A percentile compares a stretch with the other conserved stretches of the same genome.
Evolutionary conservation across 2,329 filamentous ascomycete species (phyloP).

Genomic region (Talaromyces amestolkiae): DNA sequence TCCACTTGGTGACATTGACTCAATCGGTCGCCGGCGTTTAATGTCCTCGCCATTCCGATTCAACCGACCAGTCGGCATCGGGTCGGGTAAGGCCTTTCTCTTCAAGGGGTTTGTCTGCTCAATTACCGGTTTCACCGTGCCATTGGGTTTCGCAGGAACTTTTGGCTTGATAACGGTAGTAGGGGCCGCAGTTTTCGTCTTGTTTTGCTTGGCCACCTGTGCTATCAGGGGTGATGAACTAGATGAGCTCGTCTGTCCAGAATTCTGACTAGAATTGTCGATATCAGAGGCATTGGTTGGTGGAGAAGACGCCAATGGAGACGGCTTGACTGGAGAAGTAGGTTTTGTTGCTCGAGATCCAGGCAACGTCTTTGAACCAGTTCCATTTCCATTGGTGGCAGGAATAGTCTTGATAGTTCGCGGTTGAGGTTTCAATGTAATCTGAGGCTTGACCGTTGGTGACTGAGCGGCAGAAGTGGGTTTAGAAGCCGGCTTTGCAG

Average conservation of each 20-base stretch:
- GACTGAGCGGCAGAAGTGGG: constrained; percentile 11
- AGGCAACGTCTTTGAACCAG: constrained; percentile 36
- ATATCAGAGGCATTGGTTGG: constrained; percentile 61
- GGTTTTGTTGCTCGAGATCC: constrained; percentile 39
- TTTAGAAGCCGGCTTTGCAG: constrained; percentile 11
- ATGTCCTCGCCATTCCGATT: constrained; percentile 44
- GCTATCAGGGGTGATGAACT: constrained; percentile 47
- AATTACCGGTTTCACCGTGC: constrained; percentile 27
- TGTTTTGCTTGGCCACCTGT: constrained; percentile 34
- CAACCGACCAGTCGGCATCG: constrained; percentile 26
- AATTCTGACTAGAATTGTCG: constrained; percentile 44
- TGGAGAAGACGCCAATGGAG: constrained; percentile 60
- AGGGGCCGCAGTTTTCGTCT: constrained; percentile 13
- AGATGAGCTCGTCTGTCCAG: constrained; percentile 43
- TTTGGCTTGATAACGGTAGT: constrained; percentile 12
- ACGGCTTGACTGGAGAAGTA: constrained; percentile 60
- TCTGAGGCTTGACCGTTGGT: constrained; percentile 16
- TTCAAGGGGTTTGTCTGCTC: constrained; percentile 36
- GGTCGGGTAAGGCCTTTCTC: constrained; percentile 40
- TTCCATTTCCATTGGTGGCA: constrained; percentile 27
- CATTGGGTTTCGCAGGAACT: constrained; percentile 26
- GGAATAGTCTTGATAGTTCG: constrained; percentile 28
- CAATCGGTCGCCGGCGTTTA: constrained; percentile 36
- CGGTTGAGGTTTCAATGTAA: constrained; percentile 23
- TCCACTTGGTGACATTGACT: constrained; percentile 40